phyloP scores from a whole-genome alignment of 768 basidiomycete genomes.

The Sistotremastrum niveocremeum region DNA sequence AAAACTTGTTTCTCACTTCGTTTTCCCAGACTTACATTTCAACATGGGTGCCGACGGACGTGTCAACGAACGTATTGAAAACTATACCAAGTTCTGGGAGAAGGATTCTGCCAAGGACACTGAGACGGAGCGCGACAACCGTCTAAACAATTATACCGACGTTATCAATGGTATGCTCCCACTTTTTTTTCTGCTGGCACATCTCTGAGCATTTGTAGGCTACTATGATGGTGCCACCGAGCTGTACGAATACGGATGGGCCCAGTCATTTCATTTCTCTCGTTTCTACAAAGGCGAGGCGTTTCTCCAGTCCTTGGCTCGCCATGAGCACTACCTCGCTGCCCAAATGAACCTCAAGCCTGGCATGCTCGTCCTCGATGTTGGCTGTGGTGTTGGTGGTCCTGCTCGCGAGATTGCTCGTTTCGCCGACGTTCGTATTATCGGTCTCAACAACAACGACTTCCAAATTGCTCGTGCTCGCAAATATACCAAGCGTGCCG shows the following conservation, averaged over 20 bases:
- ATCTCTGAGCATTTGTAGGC: slow-evolving; percentile 24
- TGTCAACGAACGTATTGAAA: slow-evolving; percentile 53
- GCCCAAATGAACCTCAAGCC: slow-evolving; percentile 71
- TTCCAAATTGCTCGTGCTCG: slow-evolving; percentile 86
- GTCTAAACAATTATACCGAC: slow-evolving; percentile 75
- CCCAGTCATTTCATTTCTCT: slow-evolving; percentile 87
- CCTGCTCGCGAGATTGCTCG: slow-evolving; percentile 91
- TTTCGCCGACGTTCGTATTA: slow-evolving; percentile 74
- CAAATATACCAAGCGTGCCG: slow-evolving; percentile 65
- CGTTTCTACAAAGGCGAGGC: slow-evolving; percentile 91
- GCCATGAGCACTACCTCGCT: slow-evolving; percentile 96
- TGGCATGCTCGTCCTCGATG: slow-evolving; percentile 94
- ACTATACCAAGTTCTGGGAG: slow-evolving; percentile 89
- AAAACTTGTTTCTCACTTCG: no score
- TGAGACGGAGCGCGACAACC: slow-evolving; percentile 49
- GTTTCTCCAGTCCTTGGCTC: slow-evolving; percentile 56
- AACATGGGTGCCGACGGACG: slow-evolving; percentile 34
- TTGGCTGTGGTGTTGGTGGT: slow-evolving; percentile 96
- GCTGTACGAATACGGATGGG: slow-evolving; percentile 92
- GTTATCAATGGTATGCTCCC: slow-evolving; percentile 86
- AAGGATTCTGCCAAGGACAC: slow-evolving; percentile 63
- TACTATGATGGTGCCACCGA: slow-evolving; percentile 97
- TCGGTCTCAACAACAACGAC: slow-evolving; percentile 92
- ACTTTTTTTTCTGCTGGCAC: no score
- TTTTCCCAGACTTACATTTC: no score